These are phyloP conservation scores for Athelia sp. DNA, from an alignment of 1,284 basidiomycete genomes.

Conservation along the genomic window DNA sequence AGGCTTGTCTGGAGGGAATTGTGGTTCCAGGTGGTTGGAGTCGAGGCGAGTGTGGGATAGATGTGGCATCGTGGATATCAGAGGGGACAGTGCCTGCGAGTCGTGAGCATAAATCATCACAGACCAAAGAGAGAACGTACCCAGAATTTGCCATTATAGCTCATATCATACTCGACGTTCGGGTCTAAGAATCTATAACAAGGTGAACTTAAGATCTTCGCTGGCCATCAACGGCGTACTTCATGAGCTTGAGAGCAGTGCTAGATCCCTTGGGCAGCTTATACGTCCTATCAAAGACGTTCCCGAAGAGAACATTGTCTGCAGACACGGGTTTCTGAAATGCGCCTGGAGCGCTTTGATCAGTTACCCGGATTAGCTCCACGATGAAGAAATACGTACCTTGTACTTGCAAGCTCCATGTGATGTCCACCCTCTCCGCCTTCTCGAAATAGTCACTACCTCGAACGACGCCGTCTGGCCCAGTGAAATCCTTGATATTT, in stretches of 20 bases:
- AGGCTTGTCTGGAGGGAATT: conserved; percentile 44
- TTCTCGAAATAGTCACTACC: conserved; percentile 62
- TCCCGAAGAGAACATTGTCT: conserved; percentile 87
- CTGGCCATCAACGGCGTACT: conserved; percentile 40
- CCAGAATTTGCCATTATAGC: conserved; percentile 66
- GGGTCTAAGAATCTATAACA: conserved; percentile 69
- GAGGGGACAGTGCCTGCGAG: conserved; percentile 72
- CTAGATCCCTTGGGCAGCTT: conserved; percentile 84
- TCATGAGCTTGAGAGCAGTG: conserved; percentile 79
- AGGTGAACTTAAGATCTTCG: neutral
- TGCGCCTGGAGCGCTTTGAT: conserved; percentile 34
- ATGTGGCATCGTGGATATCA: conserved; percentile 85
- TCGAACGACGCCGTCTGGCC: conserved; percentile 30
- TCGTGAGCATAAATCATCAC: neutral
- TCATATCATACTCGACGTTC: conserved; percentile 78
- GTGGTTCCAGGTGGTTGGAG: conserved; percentile 16
- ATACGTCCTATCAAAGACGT: conserved; percentile 71
- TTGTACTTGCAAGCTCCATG: conserved; percentile 84
- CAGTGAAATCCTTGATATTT: conserved; percentile 68
- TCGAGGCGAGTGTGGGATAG: conserved; percentile 51
- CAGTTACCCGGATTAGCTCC: too few species aligned
- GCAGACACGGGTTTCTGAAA: conserved; percentile 63
- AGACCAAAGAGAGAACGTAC: too few species aligned
- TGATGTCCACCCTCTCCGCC: conserved; percentile 60
- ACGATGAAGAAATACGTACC: conserved; percentile 41